Base-by-base conservation (phyloP, 2,329 filamentous ascomycete genomes). In the Byssoonygena ceratinophila region DNA sequence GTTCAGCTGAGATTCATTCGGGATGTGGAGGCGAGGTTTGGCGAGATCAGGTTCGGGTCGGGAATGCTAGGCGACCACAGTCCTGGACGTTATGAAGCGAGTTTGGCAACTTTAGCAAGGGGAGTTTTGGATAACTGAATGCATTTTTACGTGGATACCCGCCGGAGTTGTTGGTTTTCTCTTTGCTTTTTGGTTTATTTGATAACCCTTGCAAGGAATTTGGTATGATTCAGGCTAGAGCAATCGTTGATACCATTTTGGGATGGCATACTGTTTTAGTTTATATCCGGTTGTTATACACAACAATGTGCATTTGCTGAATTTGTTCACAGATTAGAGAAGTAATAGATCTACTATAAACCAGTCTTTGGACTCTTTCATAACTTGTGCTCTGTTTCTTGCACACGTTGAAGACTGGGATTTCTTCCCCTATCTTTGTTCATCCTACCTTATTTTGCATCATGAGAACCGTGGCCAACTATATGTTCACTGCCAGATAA, bases 11-110 rank as follows among this genome's bases (percentile, higher is more conserved):
- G 80, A 62, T 85, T 87, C 55, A 76, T 90, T 11, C 71, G 78
- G 52, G 81, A 89, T 64, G 84, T 87, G 27, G 84, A 87, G 62
- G 74, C 74, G 20, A 71, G 79, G 50, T 89, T 89, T 64, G 74
- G 78, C 25, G 85, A 89, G 68, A 71, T 88, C 39, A 73, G 77
- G 40, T 88, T 90, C 63, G 83, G 81, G 4, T 78, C 81, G 22
- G 81, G 82, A 44, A 87, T 88, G 83, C 71, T 90, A 66, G 75
- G 80, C 54, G 85, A 90, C 64, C 85, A 90, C 63, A 87, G 80
- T 58, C 85, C 85, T 2, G 83, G 79, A 23, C 75, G 81, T 58
- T 90, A 90, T 63, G 85, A 89, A 66, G 77, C 79, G 54, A 81
- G 80, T 54, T 66, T 90, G 59, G 77, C 79, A 53, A 78, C 79